Conservation (phyloP, 352 stramenopile species). For the Phytophthora niederhauseri region DNA sequence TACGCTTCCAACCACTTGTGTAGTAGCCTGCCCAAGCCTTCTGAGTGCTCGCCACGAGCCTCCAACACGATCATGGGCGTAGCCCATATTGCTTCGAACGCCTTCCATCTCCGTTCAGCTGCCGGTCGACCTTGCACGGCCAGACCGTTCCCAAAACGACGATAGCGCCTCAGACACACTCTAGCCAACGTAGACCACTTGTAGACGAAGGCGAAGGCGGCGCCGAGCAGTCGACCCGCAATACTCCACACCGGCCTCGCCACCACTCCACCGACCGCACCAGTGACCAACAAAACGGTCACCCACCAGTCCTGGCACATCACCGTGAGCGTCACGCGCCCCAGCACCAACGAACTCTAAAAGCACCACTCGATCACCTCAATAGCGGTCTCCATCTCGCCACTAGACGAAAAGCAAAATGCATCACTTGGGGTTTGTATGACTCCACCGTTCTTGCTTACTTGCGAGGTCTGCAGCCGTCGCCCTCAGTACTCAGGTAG, state of each 20-base stretch:
- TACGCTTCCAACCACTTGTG: background rate
- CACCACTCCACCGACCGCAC: background rate
- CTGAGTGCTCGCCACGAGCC: background rate
- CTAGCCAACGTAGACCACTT: too few relatives aligned
- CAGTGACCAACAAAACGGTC: background rate
- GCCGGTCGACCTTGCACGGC: background rate
- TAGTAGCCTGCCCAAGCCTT: background rate
- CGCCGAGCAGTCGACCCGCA: background rate
- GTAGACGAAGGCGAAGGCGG: too few relatives aligned
- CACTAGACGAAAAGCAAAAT: too few relatives aligned
- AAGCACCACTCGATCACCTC: too few relatives aligned
- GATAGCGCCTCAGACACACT: background rate
- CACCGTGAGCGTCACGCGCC: too few relatives aligned
- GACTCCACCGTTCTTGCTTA: too few relatives aligned
- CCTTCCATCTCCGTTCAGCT: background rate
- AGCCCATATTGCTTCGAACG: background rate
- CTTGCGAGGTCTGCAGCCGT: too few relatives aligned
- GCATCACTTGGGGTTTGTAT: too few relatives aligned
- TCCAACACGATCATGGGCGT: background rate
- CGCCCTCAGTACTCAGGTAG: too few relatives aligned
- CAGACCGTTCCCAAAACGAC: background rate
- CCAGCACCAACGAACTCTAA: too few relatives aligned
- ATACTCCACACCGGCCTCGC: background rate
- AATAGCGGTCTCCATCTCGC: too few relatives aligned
- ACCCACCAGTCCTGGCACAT: background rate